Evolutionary conservation across 2,329 filamentous ascomycete genomes (phyloP).

Genomic region (Paecilomyces sp.): DNA sequence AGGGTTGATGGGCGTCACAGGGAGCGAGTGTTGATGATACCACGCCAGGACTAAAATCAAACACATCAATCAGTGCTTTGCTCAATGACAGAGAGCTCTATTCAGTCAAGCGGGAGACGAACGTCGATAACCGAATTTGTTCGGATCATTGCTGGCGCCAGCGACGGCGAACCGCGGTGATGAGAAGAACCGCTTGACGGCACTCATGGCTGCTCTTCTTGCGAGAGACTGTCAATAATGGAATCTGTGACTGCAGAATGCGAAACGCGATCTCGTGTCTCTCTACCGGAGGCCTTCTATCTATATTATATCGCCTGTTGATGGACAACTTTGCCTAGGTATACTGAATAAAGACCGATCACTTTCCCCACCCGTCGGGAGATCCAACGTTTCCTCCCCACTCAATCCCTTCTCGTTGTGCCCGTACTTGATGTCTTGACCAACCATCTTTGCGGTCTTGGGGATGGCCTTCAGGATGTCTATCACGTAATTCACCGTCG

Average conservation of each 20-base stretch:
- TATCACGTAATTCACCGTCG: not conserved
- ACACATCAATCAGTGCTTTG: not conserved
- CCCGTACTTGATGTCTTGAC: not conserved
- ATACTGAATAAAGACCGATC: not conserved
- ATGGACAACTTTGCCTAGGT: too few relatives aligned
- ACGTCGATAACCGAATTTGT: constrained; percentile 88
- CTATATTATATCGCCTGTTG: not conserved
- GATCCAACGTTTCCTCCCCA: not conserved
- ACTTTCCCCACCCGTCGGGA: not conserved
- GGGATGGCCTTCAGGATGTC: not conserved
- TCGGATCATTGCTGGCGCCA: constrained; percentile 75
- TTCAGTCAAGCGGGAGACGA: not conserved
- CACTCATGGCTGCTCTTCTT: constrained; percentile 22
- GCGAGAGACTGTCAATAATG: too few relatives aligned
- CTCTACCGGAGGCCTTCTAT: not conserved
- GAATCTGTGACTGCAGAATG: not conserved
- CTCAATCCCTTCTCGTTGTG: not conserved
- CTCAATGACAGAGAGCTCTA: not conserved
- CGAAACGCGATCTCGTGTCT: not conserved
- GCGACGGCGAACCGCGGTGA: constrained; percentile 78
- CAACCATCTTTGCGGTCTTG: not conserved
- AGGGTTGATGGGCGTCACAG: constrained; percentile 80
- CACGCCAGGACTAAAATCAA: constrained; percentile 67
- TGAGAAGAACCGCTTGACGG: constrained; percentile 72
- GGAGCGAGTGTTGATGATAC: constrained; percentile 72